phyloP scores from a whole-genome alignment of 2,329 filamentous ascomycete species.

The Fusarium stilboides region DNA sequence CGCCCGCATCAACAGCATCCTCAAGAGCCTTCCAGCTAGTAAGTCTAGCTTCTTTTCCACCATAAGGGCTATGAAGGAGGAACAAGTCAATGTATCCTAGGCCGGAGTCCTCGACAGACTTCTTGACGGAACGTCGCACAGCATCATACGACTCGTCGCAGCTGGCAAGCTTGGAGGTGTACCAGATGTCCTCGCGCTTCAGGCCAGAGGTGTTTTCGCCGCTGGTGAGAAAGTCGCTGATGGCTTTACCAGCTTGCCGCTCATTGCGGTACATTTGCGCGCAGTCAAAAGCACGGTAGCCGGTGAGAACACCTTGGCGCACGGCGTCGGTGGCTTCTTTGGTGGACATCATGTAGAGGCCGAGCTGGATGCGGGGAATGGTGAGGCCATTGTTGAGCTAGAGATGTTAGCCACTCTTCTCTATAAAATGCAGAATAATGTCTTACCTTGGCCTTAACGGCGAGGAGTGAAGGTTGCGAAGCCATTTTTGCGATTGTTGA shows the following conservation, averaged over 20 bases:
- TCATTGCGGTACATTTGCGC: constrained; percentile 78
- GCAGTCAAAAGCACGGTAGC: constrained; percentile 67
- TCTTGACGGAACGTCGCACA: constrained; percentile 76
- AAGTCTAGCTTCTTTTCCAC: constrained; percentile 76
- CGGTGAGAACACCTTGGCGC: constrained; percentile 67
- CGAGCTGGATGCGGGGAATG: constrained; percentile 81
- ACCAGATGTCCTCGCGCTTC: constrained; percentile 80
- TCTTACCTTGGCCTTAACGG: constrained; percentile 43
- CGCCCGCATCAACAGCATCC: constrained; percentile 80
- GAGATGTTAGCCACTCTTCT: not conserved
- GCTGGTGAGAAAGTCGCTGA: constrained; percentile 69
- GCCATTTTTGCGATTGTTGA: constrained; percentile 31
- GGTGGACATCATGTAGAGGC: constrained; percentile 80
- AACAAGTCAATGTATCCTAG: constrained; percentile 86
- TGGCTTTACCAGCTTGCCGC: constrained; percentile 75
- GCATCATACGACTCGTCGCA: constrained; percentile 76
- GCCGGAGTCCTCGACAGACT: constrained; percentile 75
- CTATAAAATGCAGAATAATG: accelerated
- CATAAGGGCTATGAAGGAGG: constrained; percentile 84
- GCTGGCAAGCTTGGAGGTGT: constrained; percentile 82
- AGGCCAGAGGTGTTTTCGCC: constrained; percentile 65
- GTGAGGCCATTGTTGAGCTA: constrained; percentile 75
- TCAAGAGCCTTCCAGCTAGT: constrained; percentile 84
- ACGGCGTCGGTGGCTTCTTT: constrained; percentile 72
- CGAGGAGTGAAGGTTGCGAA: constrained; percentile 41